Evolutionary conservation across 2,329 filamentous ascomycete species (phyloP).

Genomic region (Penicillium sp.): DNA sequence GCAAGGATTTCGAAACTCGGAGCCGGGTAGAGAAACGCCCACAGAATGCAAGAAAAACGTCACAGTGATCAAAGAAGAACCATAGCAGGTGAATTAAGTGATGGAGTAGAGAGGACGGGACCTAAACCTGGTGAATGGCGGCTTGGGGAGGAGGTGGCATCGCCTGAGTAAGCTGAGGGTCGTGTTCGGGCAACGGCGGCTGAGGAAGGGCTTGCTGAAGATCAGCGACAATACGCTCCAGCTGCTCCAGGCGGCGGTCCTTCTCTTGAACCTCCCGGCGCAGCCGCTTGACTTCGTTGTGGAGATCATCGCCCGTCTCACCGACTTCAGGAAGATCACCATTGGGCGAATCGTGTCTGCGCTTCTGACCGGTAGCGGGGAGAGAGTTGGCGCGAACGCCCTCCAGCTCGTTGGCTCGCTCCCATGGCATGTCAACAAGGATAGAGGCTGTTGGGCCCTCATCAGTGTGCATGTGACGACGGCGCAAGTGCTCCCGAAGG

Average conservation of each 20-base stretch:
- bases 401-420: slow-evolving; percentile 36
- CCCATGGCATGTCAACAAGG: slow-evolving; percentile 26
- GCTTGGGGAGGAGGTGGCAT: slow-evolving; percentile 17
- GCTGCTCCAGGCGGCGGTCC: slow-evolving; percentile 45
- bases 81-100: slow-evolving; percentile 6
- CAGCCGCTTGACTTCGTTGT: slow-evolving; percentile 67
- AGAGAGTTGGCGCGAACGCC: slow-evolving; percentile 33
- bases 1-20: slow-evolving; percentile 12
- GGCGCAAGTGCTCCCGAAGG: slow-evolving; percentile 85
- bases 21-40: slow-evolving; percentile 28
- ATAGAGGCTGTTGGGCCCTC: slow-evolving; percentile 29
- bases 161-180: slow-evolving; percentile 19
- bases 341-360: slow-evolving; percentile 38
- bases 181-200: slow-evolving; percentile 16
- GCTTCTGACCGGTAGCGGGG: slow-evolving; percentile 35
- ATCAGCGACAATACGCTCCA: slow-evolving; percentile 43
- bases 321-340: slow-evolving; percentile 39
- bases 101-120: slow-evolving; percentile 7
- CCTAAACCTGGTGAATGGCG: slow-evolving; percentile 22
- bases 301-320: slow-evolving; percentile 51
- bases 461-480: slow-evolving; percentile 70
- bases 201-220: slow-evolving; percentile 42
- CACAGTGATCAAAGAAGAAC: background rate
- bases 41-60: slow-evolving; percentile 32
- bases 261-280: slow-evolving; percentile 65